Evolutionary conservation across 805 yeast species (phyloP), one percentile per base, ranked within the genome.

Genomic region (Komagataella phaffii): DNA sequence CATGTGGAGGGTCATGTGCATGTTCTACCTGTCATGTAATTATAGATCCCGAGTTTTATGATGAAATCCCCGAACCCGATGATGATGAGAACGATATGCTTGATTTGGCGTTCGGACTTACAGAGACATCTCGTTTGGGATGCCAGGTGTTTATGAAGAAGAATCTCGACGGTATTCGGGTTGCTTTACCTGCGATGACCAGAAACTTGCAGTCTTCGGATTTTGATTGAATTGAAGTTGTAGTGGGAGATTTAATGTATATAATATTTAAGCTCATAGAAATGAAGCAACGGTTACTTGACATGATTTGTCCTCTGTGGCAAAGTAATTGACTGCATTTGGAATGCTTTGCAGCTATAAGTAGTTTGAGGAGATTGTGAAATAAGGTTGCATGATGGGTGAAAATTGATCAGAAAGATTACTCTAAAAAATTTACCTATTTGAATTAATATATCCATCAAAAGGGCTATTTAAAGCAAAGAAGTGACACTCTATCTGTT

Each of bases 1-100:
- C 99, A 0, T 93, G 99, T 68, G 99, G 99, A 19, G 99, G 98
- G 3, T 88, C 97, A 3, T 93, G 99, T 73, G 99, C 99, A 1
- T 93, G 99, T 65, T 89, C 97, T 4, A 93, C 99, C 0, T 93
- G 99, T 64, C 99, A 93, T 68, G 83, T 93, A 51, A 91, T 93
- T 50, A 89, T 93, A 45, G 99, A 93, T 64, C 98, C 99, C 0
- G 96, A 85, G 48, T 89, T 73, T 64, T 93, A 88, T 68, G 99
- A 93, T 62, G 77, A 71, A 49, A 79, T 93, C 56, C 96, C 93
- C 7, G 98, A 93, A 65, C 98, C 99, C 0, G 88, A 83, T 57
- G 99, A 93, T 64, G 99, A 93, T 63, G 99, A 93, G 67, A 91
- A 93, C 64, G 99, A 93, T 67, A 93, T 93, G 99, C 75, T 93